Percentiles rank a stretch among this genome's conserved stretches.
Conservation (phyloP, 495 filamentous ascomycete species). For the Margaritispora aquatica region DNA sequence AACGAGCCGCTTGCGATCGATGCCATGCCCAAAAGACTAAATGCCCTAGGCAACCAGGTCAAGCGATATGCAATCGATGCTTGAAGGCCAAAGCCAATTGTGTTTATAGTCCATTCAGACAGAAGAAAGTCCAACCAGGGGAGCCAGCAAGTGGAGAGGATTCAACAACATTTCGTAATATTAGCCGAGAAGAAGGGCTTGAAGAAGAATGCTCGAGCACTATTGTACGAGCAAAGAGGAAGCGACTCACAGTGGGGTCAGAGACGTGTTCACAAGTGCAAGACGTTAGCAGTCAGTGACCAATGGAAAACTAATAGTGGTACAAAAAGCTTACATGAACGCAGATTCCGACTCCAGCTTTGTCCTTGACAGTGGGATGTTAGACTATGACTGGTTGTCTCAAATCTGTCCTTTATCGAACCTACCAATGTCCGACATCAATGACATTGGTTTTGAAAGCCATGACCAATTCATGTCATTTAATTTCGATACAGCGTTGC, state of each 20-base stretch:
- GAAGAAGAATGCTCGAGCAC: not conserved
- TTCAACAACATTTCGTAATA: not conserved
- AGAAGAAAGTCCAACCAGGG: constrained; percentile 20
- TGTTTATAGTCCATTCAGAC: constrained; percentile 30
- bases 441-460: not conserved
- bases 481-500: not conserved
- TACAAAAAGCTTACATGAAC: not conserved
- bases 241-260: not conserved
- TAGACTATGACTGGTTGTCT: not conserved
- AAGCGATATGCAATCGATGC: constrained; percentile 29
- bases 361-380: not conserved
- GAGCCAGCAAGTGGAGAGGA: constrained; percentile 2
- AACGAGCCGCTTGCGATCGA: constrained; percentile 29
- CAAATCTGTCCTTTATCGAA: not conserved
- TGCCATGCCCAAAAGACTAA: constrained; percentile 35
- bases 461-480: not conserved
- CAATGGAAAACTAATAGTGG: not conserved
- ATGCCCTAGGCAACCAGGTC: constrained; percentile 28
- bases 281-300: not conserved
- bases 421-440: not conserved
- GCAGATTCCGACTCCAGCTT: not conserved
- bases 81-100: constrained; percentile 28
- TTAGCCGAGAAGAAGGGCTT: not conserved
- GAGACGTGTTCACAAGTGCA: not conserved
- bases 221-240: not conserved